Evolutionary conservation across 139 green algal species (phyloP), one percentile per base, ranked within the genome.

Genomic region (Eudorina sp.): DNA sequence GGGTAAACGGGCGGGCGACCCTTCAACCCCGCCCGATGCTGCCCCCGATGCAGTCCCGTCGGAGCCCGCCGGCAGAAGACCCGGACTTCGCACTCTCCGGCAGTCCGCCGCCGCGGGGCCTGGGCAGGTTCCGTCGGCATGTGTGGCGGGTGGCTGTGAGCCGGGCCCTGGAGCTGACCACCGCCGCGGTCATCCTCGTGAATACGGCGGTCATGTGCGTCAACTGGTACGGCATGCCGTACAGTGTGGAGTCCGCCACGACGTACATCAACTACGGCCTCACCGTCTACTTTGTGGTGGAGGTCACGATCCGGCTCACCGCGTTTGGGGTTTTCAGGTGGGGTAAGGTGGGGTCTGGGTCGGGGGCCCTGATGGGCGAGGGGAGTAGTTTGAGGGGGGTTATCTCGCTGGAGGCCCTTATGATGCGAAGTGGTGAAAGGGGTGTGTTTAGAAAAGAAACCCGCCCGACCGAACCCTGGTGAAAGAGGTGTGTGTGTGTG

Each of bases 241-340:
- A 60, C 2, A 69, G 16, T 19, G 78, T 92, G 18, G 58, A 89
- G 58, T 25, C 53, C 2, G 77, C 82, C 16, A 89, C 78, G 13
- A 86, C 94, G 45, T 70, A 53, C 34, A 68, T 93, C 64, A 96
- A 97, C 88, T 85, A 91, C 25, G 83, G 89, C 16, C 89, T 96
- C 23, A 94, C 93, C 2, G 16, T 86, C 40, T 91, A 87, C 82
- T 91, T 91, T 25, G 25, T 88, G 40, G 1, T 87, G 0, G 95
- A 97, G 90, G 92, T 96, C 90, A 4, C 94, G 31, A 69, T 97
- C 62, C 95, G 96, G 91, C 27, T 96, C n/a, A 86, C 88, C 18
- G 92, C 76, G 1, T 88, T 96, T 53, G 92, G 94, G n/a, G n/a
- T n/a, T n/a, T n/a, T n/a, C n/a, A n/a, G n/a, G n/a, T n/a, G n/a